A percentile compares a stretch with the other conserved stretches of the same genome.
Conservation (phyloP, 768 basidiomycete genomes). For the Mycena alexandri region DNA sequence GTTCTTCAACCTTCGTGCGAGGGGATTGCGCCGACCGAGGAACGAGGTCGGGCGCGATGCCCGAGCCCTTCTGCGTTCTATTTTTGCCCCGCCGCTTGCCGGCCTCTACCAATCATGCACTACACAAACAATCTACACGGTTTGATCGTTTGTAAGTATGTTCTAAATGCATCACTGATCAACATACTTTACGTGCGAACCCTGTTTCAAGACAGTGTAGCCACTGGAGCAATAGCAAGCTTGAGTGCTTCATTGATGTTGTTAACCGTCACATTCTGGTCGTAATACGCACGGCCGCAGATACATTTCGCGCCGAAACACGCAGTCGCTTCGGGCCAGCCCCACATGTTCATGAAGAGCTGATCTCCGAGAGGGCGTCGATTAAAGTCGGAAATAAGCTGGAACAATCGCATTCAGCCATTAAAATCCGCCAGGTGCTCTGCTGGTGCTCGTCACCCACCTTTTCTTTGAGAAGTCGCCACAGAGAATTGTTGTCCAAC, state of each 20-base stretch:
- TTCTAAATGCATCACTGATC: no score
- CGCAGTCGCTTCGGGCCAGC: slow-evolving; percentile 55
- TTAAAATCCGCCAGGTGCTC: neutral
- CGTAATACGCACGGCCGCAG: slow-evolving; percentile 51
- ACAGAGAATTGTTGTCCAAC: slow-evolving; percentile 48
- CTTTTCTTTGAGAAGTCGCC: slow-evolving; percentile 55
- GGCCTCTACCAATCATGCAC: no score
- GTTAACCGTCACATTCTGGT: slow-evolving; percentile 49
- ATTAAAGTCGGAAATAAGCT: slow-evolving; percentile 50
- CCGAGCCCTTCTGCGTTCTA: no score
- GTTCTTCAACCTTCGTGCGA: no score
- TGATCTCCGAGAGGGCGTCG: slow-evolving; percentile 55
- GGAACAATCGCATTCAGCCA: neutral
- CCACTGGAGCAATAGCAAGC: neutral
- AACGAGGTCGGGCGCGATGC: no score
- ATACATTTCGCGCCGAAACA: slow-evolving; percentile 56
- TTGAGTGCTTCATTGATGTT: slow-evolving; percentile 48
- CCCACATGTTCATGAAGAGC: slow-evolving; percentile 55
- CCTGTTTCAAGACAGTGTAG: neutral
- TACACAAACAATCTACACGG: no score
- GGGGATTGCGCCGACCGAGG: no score
- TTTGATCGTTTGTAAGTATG: no score
- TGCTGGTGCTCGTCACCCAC: slow-evolving; percentile 44
- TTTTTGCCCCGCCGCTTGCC: no score
- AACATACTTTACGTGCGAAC: no score